phyloP scores from a whole-genome alignment of 371 early-diverging fungal genomes.

The Rhizomucor miehei region DNA sequence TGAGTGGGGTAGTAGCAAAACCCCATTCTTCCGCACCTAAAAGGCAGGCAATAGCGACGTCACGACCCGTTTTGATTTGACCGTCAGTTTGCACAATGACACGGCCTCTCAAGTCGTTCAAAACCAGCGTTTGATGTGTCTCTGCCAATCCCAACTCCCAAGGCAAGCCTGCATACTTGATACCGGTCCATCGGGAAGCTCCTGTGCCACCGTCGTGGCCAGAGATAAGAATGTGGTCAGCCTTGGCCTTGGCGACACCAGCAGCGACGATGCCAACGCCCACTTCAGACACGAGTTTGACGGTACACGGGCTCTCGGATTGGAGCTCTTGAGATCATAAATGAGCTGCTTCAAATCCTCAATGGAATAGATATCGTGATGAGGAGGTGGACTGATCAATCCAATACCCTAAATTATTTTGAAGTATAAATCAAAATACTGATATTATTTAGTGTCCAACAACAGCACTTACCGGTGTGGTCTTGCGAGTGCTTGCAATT shows the following conservation, averaged over 20 bases:
- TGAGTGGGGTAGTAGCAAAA: slow-evolving; percentile 95
- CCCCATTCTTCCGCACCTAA: slow-evolving; percentile 98
- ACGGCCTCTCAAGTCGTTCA: slow-evolving; percentile 93
- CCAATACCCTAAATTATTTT: slow-evolving; percentile 69
- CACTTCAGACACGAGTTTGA: slow-evolving; percentile 95
- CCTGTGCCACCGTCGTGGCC: slow-evolving; percentile 99
- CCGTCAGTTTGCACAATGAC: slow-evolving; percentile 96
- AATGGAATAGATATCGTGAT: slow-evolving; percentile 97
- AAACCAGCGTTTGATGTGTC: slow-evolving; percentile 94
- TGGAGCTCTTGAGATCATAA: slow-evolving; percentile 94
- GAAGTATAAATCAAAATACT: background rate
- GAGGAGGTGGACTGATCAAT: slow-evolving; percentile 94
- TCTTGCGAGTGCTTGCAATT: slow-evolving; percentile 92
- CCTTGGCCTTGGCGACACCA: slow-evolving; percentile 96
- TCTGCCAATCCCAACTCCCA: slow-evolving; percentile 98
- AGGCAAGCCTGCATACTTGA: slow-evolving; percentile 96
- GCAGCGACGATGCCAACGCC: slow-evolving; percentile 96
- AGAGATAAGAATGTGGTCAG: slow-evolving; percentile 95
- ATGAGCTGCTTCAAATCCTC: slow-evolving; percentile 98
- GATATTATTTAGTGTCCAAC: background rate
- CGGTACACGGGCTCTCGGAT: slow-evolving; percentile 87
- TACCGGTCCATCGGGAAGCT: slow-evolving; percentile 96
- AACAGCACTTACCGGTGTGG: slow-evolving; percentile 62
- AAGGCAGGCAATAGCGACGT: slow-evolving; percentile 93
- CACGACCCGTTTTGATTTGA: slow-evolving; percentile 95